phyloP scores from a whole-genome alignment of 2,329 filamentous ascomycete genomes.

The Verticillium zaregamsianum region DNA sequence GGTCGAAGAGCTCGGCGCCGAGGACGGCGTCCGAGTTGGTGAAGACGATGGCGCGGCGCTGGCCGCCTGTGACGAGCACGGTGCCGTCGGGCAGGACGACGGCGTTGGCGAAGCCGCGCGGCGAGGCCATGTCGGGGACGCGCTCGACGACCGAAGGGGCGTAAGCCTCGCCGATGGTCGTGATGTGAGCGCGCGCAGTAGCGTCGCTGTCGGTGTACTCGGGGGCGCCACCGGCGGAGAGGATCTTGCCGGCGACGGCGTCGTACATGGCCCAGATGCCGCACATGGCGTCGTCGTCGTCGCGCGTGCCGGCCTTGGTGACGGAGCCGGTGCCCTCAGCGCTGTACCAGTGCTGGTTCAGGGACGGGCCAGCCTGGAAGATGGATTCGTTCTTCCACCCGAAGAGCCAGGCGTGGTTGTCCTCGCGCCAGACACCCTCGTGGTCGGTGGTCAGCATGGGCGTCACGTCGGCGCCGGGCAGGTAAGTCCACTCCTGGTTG shows the following conservation, averaged over 20 bases:
- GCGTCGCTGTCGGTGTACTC: slow-evolving; percentile 39
- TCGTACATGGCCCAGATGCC: slow-evolving; percentile 56
- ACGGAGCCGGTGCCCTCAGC: slow-evolving; percentile 36
- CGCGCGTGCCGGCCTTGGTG: slow-evolving; percentile 36
- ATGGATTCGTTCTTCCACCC: slow-evolving; percentile 41
- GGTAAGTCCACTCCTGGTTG: slow-evolving; percentile 39
- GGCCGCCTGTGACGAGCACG: slow-evolving; percentile 43
- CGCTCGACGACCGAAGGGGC: slow-evolving; percentile 17
- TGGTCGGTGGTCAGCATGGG: slow-evolving; percentile 47
- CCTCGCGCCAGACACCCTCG: slow-evolving; percentile 43
- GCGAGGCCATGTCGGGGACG: slow-evolving; percentile 26
- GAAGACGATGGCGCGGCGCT: slow-evolving; percentile 36
- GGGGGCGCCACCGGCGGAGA: slow-evolving; percentile 45
- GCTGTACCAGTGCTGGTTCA: slow-evolving; percentile 53
- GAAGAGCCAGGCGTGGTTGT: slow-evolving; percentile 29
- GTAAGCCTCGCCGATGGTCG: slow-evolving; percentile 36
- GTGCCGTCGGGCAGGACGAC: slow-evolving; percentile 45
- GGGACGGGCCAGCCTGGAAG: slow-evolving; percentile 52
- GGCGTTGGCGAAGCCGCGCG: slow-evolving; percentile 38
- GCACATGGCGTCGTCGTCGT: slow-evolving; percentile 45
- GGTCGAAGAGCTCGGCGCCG: slow-evolving; percentile 42
- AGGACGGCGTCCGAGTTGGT: slow-evolving; percentile 36
- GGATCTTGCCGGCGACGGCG: slow-evolving; percentile 51
- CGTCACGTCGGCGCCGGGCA: slow-evolving; percentile 36
- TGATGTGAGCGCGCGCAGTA: slow-evolving; percentile 41